Base-by-base conservation (phyloP, 106 monocot species). In the Allium fistulosum region DNA sequence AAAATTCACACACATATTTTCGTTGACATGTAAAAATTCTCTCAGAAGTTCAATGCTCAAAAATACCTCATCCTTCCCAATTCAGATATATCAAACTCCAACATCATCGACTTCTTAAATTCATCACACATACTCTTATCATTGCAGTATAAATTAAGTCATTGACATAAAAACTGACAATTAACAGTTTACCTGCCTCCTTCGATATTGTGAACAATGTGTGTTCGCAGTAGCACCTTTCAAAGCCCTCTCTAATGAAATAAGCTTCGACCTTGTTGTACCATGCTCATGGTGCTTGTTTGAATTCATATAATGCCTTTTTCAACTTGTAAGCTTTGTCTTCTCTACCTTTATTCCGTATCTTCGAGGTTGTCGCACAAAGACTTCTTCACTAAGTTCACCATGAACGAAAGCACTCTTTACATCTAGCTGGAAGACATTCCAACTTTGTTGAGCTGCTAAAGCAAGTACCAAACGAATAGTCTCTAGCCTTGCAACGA, bases 21-120 rank as follows among this genome's bases (percentile, higher is more conserved):
- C 15, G 14, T 17, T 59, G 59, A 8, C 59, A 9, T 59, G 18
- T 17, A 59, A 59, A 59, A n/a, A 59, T 9, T n/a, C 59, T 17
- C 14, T 59, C 14, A n/a, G 7, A 6, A 10, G 47, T 51, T 5
- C 46, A 59, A 7, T 59, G 7, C 59, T 7, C 14, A 17, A n/a
- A 59, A 59, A 17, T 59, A 59, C 14, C 59, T 59, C 59, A 59
- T 59, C 18, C 59, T 59, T 59, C 59, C 59, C 59, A 59, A 59
- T n/a, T 59, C 59, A 6, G 59, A 59, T 17, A 59, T 59, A n/a
- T 59, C 59, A 59, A 59, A 59, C 6, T 9, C 15, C 59, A 59
- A 59, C n/a, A n/a, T n/a, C n/a, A n/a, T n/a, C n/a, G n/a, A n/a
- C n/a, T n/a, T n/a, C n/a, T n/a, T n/a, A n/a, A n/a, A n/a, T n/a